Evolutionary conservation across 768 basidiomycete species (phyloP), one percentile per base, ranked within the genome.

Genomic region (Leccinum olivaceopallidum): DNA sequence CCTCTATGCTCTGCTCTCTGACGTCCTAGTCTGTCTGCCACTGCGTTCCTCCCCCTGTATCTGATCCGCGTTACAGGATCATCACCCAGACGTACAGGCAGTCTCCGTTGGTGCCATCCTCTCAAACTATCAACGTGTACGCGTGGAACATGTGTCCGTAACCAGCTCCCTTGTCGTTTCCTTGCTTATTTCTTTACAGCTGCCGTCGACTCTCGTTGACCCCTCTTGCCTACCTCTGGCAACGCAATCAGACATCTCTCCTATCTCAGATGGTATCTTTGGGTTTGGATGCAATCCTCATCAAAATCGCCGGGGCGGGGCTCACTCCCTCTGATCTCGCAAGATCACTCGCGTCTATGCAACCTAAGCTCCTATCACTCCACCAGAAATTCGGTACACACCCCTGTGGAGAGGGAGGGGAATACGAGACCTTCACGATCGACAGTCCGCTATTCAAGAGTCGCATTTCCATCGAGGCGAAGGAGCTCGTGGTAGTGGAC

Each of bases 251-350:
- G 74, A 78, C 78, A n/a, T 85, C 90, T 59, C 80, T 99, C 36
- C 82, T 99, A 48, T 76, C 83, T 10, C 90, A 94, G 71, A 98
- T 98, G 94, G 84, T 95, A 59, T 79, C 79, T 9, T 83, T 85
- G 0, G 88, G 89, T 16, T 79, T 98, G 79, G 81, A 90, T 50
- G 88, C 91, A 4, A 79, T 98, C 51, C 73, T 99, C 7, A 95
- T 98, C 73, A 99, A 99, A 73, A 89, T 98, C 2, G 96, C 97
- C 13, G 97, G 97, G 2, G 93, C 96, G 14, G 97, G 97, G 4
- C 80, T 96, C 16, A 86, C 83, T 12, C 77, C 81, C 1, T 79
- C 84, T 32, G 90, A 98, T 71, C 86, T 99, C 5, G 92, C 94
- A 18, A 87, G 85, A 72, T 81, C 85, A 0, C 78, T 99, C 24